A percentile compares a stretch with the other conserved stretches of the same genome.
These are phyloP conservation scores for Stipa capillata DNA, from an alignment of 176 grass and related monocot species.

Conservation along the genomic window DNA sequence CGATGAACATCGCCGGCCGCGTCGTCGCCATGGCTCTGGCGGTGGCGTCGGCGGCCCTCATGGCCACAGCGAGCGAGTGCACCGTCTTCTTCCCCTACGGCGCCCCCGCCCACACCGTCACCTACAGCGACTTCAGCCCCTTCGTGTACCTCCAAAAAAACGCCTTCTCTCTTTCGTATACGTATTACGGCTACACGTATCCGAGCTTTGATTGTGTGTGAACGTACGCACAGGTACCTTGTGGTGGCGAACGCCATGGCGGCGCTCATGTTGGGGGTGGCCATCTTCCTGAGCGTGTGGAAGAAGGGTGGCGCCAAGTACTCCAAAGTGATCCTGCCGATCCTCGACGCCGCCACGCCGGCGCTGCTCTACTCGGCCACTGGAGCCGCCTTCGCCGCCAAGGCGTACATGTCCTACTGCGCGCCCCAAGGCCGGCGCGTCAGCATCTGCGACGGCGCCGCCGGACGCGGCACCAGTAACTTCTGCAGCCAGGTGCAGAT, in stretches of 20 bases:
- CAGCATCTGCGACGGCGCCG: constrained; percentile 22
- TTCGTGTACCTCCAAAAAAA: constrained; percentile 15
- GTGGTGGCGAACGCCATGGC: constrained; percentile 22
- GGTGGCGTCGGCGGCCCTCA: constrained; percentile 29
- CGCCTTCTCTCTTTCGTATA: not conserved
- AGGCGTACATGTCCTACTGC: constrained; percentile 25
- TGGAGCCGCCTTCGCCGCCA: constrained; percentile 16
- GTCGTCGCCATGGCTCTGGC: constrained; percentile 18
- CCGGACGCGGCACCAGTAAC: not conserved
- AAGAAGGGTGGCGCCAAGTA: constrained; percentile 11
- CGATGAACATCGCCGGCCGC: not conserved
- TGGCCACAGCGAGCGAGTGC: constrained; percentile 37
- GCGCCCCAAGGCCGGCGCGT: constrained; percentile 4
- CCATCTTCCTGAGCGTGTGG: constrained; percentile 33
- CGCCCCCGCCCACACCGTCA: constrained; percentile 5
- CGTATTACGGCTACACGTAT: not conserved
- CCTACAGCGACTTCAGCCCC: constrained; percentile 23
- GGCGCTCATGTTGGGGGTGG: constrained; percentile 17
- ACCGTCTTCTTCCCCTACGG: constrained; percentile 12
- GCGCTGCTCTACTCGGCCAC: constrained; percentile 36
- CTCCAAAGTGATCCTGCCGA: not conserved
- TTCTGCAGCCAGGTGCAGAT: constrained; percentile 39
- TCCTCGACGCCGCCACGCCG: constrained; percentile 20
- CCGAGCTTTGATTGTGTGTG: not conserved
- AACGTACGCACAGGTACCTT: not conserved